Percentiles rank a stretch among this genome's conserved stretches.
Evolutionary conservation across 352 stramenopile species (phyloP).

Genomic region (Globisporangium irregulare): DNA sequence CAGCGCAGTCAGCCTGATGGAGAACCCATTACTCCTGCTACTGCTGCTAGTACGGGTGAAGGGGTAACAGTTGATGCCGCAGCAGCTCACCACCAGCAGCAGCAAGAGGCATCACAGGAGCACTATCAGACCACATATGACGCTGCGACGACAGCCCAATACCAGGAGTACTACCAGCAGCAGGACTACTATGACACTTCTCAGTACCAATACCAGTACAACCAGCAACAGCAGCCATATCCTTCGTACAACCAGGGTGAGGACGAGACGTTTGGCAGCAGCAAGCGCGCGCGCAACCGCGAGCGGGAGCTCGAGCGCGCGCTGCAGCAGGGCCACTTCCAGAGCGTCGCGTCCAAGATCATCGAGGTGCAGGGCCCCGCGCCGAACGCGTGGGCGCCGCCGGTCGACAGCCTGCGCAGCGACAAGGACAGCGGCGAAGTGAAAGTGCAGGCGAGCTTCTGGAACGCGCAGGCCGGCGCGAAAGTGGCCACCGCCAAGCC

Average conservation of each 20-base stretch:
- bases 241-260: slow-evolving; percentile 32
- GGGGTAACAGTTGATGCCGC: not conserved
- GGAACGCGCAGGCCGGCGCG: slow-evolving; percentile 51
- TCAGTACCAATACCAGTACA: slow-evolving; percentile 40
- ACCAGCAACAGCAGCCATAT: slow-evolving; percentile 35
- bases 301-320: slow-evolving; percentile 71
- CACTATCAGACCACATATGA: slow-evolving; percentile 9
- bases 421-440: slow-evolving; percentile 29
- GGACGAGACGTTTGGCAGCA: slow-evolving; percentile 33
- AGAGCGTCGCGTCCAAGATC: slow-evolving; percentile 54
- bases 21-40: not conserved
- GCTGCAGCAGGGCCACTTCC: slow-evolving; percentile 67
- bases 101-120: slow-evolving; percentile 8
- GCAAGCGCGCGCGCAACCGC: slow-evolving; percentile 50
- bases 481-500: slow-evolving; percentile 58
- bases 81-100: not conserved
- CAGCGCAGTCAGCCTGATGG: not conserved
- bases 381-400: slow-evolving; percentile 52
- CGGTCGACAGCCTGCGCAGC: slow-evolving; percentile 25
- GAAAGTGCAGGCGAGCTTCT: slow-evolving; percentile 73
- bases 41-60: slow-evolving; percentile 22
- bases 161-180: slow-evolving; percentile 16
- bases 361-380: slow-evolving; percentile 54
- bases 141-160: slow-evolving; percentile 4
- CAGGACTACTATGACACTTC: slow-evolving; percentile 21